Evolutionary conservation across 306 rosid species (phyloP).

Genomic region (Spatholobus suberectus): DNA sequence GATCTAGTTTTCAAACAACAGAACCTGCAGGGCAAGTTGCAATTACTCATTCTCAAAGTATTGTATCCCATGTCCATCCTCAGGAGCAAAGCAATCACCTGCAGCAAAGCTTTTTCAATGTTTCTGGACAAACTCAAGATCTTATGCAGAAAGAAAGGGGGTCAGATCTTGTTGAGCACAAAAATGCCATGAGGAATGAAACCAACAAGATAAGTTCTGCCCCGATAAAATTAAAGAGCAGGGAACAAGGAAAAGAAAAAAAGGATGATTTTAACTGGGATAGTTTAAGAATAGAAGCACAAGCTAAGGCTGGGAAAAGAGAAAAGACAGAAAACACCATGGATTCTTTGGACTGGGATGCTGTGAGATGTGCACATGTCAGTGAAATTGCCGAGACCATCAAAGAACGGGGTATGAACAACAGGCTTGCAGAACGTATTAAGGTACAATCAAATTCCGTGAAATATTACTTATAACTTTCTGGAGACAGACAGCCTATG

Average conservation of each 20-base stretch:
- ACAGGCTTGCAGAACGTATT: slow-evolving; percentile 92
- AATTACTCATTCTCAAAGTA: slow-evolving; percentile 45
- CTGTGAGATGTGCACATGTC: slow-evolving; percentile 86
- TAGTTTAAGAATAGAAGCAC: slow-evolving; percentile 66
- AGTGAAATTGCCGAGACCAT: slow-evolving; percentile 73
- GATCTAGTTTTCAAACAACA: slow-evolving; percentile 55
- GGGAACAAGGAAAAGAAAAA: slow-evolving; percentile 57
- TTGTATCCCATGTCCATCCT: slow-evolving; percentile 42
- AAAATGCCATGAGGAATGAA: slow-evolving; percentile 49
- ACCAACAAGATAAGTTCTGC: slow-evolving; percentile 56
- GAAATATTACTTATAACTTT: slow-evolving; percentile 26
- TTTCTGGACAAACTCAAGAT: slow-evolving; percentile 48
- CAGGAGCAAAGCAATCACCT: slow-evolving; percentile 38
- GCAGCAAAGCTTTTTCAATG: slow-evolving; percentile 44
- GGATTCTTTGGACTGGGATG: slow-evolving; percentile 99
- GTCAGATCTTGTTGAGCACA: slow-evolving; percentile 44
- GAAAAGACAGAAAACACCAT: slow-evolving; percentile 66
- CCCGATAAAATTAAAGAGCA: slow-evolving; percentile 54
- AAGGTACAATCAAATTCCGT: slow-evolving; percentile 57
- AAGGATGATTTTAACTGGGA: slow-evolving; percentile 73
- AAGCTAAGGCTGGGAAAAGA: slow-evolving; percentile 64
- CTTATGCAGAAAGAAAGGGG: slow-evolving; percentile 48
- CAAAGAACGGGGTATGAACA: slow-evolving; percentile 98
- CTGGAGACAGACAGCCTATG: slow-evolving; percentile 19
- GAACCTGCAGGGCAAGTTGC: slow-evolving; percentile 55